Base-by-base conservation (phyloP, 1,139 yeast genomes). In the Pichia terricola region DNA sequence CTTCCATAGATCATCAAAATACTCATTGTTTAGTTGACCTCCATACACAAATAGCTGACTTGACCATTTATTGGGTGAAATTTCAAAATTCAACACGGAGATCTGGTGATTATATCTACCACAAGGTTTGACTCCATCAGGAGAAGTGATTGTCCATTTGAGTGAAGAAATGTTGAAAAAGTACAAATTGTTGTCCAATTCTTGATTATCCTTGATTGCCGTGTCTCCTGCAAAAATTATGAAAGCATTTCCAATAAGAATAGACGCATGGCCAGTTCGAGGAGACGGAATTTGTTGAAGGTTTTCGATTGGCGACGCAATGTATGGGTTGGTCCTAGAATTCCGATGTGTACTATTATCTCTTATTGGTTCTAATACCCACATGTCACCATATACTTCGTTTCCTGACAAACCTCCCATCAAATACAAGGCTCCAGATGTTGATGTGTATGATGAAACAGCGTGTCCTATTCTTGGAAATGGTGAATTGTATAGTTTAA, bases 171-270 rank as follows among this genome's bases (percentile, higher is more conserved):
- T 84, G 67, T 91, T 91, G 66, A 91, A 83, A 58, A 91, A 73
- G 63, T 91, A 91, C 49, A 91, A 70, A 58, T 81, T 82, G 61
- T 89, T 87, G 63, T 89, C 96, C 56, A 94, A 88, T 52, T 81
- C 76, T 3, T 88, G 89, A 25, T 46, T 49, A 49, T 77, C 77
- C 53, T 84, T 88, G 33, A 91, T 84, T 43, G 80, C 85, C 2
- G 97, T 91, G 60, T 91, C 98, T 56, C 99, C 99, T 39, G 97
- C 98, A 65, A 86, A 91, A 26, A 91, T 79, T 40, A 91, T 88
- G 58, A 83, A 91, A 0, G 98, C 98, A 59, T 89, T 91, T 11
- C 98, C 98, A 51, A 95, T 82, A 34, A 91, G 72, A 26, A 91
- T 84, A 3, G 95, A 76, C 1, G 96, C 87, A 63, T 94, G 99